These are phyloP conservation scores for Vachellia pachyceras DNA, from an alignment of 306 rosid genomes.

Conservation along the genomic window DNA sequence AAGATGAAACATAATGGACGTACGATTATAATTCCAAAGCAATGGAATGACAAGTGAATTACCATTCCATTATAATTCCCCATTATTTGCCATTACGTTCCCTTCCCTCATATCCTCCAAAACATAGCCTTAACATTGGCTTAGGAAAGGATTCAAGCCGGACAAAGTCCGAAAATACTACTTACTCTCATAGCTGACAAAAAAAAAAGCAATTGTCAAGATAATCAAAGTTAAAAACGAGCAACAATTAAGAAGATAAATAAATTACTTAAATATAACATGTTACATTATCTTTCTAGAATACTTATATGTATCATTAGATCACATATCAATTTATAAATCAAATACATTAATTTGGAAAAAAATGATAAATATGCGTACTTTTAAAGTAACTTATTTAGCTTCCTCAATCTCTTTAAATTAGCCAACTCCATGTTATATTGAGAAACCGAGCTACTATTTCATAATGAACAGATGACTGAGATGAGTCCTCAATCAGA, in stretches of 20 bases:
- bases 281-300: no score
- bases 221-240: not conserved
- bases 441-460: not conserved
- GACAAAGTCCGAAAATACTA: not conserved
- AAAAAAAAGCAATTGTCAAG: not conserved
- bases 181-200: not conserved
- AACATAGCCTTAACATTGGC: not conserved
- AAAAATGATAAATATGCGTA: no score
- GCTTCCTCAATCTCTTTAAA: no score
- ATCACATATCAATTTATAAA: no score
- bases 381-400: no score
- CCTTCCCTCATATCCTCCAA: not conserved
- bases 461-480: not conserved
- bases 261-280: no score
- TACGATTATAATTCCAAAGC: not conserved
- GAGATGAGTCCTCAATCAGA: not conserved
- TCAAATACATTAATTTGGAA: no score
- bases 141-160: not conserved
- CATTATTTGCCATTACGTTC: not conserved
- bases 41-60: not conserved
- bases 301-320: no score
- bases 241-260: not conserved
- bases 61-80: not conserved
- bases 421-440: no score
- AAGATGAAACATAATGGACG: not conserved